Evolutionary conservation across 441 rosid genomes (phyloP).

Genomic region (Brassica hybrid): DNA sequence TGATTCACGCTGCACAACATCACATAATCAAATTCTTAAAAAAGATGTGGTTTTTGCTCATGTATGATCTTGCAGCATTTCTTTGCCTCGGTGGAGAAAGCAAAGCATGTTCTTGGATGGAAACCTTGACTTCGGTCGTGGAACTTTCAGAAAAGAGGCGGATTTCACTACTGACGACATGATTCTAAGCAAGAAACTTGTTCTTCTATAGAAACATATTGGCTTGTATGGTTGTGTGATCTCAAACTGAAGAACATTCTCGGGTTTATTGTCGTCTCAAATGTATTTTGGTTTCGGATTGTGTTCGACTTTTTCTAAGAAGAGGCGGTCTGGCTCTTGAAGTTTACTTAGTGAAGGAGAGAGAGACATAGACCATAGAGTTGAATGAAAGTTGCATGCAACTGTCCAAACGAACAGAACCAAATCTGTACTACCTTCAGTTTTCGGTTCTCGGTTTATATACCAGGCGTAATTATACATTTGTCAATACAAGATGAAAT

Average conservation of each 20-base stretch:
- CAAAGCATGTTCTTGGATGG: slow-evolving; percentile 79
- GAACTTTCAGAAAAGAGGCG: no score
- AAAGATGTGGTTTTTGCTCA: no score
- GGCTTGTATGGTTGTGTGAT: slow-evolving; percentile 13
- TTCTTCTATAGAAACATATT: slow-evolving; percentile 48
- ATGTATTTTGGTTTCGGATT: background rate
- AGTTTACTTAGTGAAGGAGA: no score
- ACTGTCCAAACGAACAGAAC: background rate
- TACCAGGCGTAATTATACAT: background rate
- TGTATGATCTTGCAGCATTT: slow-evolving; percentile 70
- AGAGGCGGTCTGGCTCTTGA: no score
- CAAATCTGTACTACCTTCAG: no score
- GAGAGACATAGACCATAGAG: no score
- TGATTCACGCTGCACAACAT: no score
- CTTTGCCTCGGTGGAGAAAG: slow-evolving; percentile 92
- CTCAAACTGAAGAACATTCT: slow-evolving; percentile 3
- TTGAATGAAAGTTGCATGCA: no score
- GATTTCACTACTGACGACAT: slow-evolving; percentile 80
- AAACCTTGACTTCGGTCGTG: no score
- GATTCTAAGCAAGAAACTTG: slow-evolving; percentile 84
- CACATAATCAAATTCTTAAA: no score
- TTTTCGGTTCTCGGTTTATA: no score
- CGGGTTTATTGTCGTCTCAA: background rate
- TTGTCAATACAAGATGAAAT: background rate
- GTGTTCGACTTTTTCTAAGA: no score